Evolutionary conservation across 23 red algal species (phyloP), one percentile per base, ranked within the genome.

Genomic region (Gracilariopsis chorda): DNA sequence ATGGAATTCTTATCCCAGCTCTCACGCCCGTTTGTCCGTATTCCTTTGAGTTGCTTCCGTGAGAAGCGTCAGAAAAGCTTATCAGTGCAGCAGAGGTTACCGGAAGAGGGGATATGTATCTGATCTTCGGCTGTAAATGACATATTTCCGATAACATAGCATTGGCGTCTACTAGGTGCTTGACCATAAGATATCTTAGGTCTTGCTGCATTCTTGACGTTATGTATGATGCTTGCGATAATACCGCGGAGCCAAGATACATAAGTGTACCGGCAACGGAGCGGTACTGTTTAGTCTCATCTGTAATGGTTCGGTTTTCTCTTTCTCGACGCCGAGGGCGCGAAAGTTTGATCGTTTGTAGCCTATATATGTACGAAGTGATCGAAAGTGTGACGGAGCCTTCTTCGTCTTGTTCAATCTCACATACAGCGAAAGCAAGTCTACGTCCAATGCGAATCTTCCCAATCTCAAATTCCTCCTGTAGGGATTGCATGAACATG

Each of bases 211-310:
- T 56, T 82, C 17, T 4, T 24, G 77, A 62, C 6, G 77, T 62
- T 3, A 60, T 51, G 33, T 19, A 61, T 13, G 51, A 29, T 36
- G 77, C 77, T 62, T 59, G 77, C 39, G 77, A 51, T 3, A 82
- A 29, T 2, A 82, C 77, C 2, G 13, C 77, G 2, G 40, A 45
- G 11, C 48, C 77, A 5, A 74, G 44, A 5, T 75, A 87, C 68
- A 87, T 45, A 55, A 52, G 62, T 51, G 64, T 74, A 20, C 64
- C 64, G 8, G 63, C 83, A 24, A 87, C 62, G 39, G 44, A 68
- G 37, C 64, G 36, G 19, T 87, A 87, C 39, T 75, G 0, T 0
- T 39, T 20, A 5, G 37, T 87, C 52, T 87, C 62, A 14, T 59
- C 62, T 1, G 0, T 7, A 30, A 0, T 70, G 23, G 60, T 59